Evolutionary conservation across 1,284 basidiomycete species (phyloP), one percentile per base, ranked within the genome.

Genomic region (Malassezia sp.): DNA sequence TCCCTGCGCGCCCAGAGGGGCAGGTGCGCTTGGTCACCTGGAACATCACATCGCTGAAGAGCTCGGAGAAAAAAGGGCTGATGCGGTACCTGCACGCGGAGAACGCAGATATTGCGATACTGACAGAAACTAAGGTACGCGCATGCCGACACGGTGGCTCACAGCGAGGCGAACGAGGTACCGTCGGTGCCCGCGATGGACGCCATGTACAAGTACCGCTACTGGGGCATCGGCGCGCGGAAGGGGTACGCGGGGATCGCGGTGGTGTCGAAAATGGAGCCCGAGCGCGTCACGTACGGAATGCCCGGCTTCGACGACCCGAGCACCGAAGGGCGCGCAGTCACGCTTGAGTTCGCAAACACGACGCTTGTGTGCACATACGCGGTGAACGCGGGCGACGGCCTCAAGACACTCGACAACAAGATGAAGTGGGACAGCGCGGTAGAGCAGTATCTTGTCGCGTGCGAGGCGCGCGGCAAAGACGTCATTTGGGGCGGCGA

Each of bases 401-500:
- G 77, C 2, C 74, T 90, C 35, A 86, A 88, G 53, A 53, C 50
- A 30, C 54, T 60, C 49, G 45, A 43, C 1, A 53, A 44, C 31
- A 67, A 67, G 52, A 52, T 54, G 32, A 33, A 39, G n/a, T 65
- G 64, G 62, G 57, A 61, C 31, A 44, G 46, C 15, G 53, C 57
- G 2, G 53, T 68, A 59, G 79, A 82, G 40, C 56, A 72, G 1
- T 82, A 88, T 61, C 75, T 89, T 14, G 78, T 78, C 3, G 75
- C 78, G 17, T 73, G 87, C 10, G 83, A 87, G 70, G 75, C 74
- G 49, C 77, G 76, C 59, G 37, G 30, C 37, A 89, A 89, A 60
- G 81, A 85, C 3, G 81, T 89, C 9, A 82, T 90, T 48, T 90
- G 86, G 86, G 75, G 77, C n/a, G 86, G 86, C 21, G 86, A 90